Conservation (phyloP, 2,329 filamentous ascomycete species). For the Emergomyces orientalis region DNA sequence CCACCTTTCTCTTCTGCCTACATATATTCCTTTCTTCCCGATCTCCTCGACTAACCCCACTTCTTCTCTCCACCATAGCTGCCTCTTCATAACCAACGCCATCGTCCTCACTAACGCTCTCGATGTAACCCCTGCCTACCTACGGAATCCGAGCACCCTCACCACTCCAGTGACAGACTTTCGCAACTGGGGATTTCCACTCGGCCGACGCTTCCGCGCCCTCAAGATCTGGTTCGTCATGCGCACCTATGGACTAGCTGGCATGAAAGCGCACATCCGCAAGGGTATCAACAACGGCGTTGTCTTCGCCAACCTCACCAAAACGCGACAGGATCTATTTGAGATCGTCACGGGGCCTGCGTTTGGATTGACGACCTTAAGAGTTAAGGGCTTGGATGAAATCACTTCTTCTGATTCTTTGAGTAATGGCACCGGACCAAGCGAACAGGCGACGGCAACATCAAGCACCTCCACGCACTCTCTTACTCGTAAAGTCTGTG, state of each 20-base stretch:
- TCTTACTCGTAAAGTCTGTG: conserved; percentile 65
- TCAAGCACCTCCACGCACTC: conserved; percentile 47
- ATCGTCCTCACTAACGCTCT: conserved; percentile 70
- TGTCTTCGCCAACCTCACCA: conserved; percentile 54
- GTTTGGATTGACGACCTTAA: conserved; percentile 72
- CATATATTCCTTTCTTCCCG: neutral
- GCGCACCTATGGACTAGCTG: conserved; percentile 67
- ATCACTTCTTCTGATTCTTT: neutral
- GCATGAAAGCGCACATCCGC: conserved; percentile 63
- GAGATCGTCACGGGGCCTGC: conserved; percentile 62
- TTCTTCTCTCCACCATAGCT: conserved; percentile 44
- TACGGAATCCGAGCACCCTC: conserved; percentile 72
- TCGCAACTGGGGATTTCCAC: conserved; percentile 92
- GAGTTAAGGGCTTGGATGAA: conserved; percentile 43
- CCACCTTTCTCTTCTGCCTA: too few relatives aligned
- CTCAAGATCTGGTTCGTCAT: conserved; percentile 96
- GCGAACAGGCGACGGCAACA: conserved; percentile 16
- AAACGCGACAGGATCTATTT: conserved; percentile 58
- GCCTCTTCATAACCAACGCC: conserved; percentile 68
- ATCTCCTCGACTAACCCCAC: neutral
- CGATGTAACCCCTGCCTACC: conserved; percentile 69
- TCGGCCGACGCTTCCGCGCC: conserved; percentile 77
- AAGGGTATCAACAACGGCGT: conserved; percentile 62
- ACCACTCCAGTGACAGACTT: conserved; percentile 85
- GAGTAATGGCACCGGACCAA: neutral